Evolutionary conservation across 805 yeast species (phyloP).

Genomic region (Yarrowia osloensis): DNA sequence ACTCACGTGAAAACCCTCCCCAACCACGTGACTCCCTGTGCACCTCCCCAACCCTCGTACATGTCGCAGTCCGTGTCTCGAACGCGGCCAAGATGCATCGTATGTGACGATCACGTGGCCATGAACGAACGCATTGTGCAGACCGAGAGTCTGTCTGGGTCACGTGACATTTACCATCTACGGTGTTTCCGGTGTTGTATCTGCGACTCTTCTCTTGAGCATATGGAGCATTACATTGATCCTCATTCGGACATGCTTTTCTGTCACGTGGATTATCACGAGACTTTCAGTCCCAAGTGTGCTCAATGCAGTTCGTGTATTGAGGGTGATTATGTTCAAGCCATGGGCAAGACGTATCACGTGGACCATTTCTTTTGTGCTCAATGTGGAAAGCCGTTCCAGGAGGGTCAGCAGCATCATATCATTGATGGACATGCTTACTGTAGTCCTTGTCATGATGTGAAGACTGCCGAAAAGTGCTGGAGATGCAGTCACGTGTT

Average conservation of each 20-base stretch:
- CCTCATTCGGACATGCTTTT: conserved; percentile 35
- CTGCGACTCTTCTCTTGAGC: conserved; percentile 36
- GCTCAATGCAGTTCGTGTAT: conserved; percentile 40
- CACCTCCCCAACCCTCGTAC: conserved; percentile 12
- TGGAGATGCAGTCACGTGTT: conserved; percentile 41
- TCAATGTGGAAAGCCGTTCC: conserved; percentile 39
- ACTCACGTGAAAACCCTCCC: background rate
- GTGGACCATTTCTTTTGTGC: conserved; percentile 42
- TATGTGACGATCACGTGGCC: conserved; percentile 42
- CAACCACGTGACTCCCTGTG: conserved; percentile 6
- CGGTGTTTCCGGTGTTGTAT: conserved; percentile 37
- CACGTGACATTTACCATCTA: conserved; percentile 35
- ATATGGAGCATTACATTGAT: conserved; percentile 36
- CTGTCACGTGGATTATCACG: conserved; percentile 43
- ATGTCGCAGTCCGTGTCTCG: background rate
- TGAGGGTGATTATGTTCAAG: conserved; percentile 39
- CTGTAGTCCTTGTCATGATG: conserved; percentile 38
- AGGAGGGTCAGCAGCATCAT: conserved; percentile 24
- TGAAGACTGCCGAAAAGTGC: conserved; percentile 39
- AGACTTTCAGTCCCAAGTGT: conserved; percentile 41
- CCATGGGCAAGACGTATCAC: conserved; percentile 40
- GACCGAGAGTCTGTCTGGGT: conserved; percentile 23
- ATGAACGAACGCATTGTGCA: conserved; percentile 36
- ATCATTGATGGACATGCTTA: conserved; percentile 35
- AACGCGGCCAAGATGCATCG: conserved; percentile 31